Evolutionary conservation across 495 filamentous ascomycete species (phyloP).

Genomic region (Aspergillus saccharolyticus): DNA sequence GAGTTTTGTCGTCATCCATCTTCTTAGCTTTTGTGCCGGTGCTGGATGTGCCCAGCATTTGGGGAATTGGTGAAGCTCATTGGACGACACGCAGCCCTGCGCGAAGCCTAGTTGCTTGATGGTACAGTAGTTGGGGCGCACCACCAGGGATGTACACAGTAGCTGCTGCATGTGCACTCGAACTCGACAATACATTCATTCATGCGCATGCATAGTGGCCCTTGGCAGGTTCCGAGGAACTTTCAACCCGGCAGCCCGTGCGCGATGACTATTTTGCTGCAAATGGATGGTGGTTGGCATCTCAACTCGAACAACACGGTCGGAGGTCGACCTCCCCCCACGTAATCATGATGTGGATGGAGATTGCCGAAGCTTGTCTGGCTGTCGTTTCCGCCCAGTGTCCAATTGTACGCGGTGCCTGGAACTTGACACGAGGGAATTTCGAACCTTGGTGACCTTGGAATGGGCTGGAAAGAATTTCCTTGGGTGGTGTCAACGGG

Average conservation of each 20-base stretch:
- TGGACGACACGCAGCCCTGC: neutral
- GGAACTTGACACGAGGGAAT: neutral
- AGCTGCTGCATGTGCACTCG: neutral
- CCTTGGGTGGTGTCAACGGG: neutral
- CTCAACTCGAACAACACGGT: neutral
- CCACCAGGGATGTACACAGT: slow-evolving; percentile 2
- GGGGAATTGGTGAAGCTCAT: neutral
- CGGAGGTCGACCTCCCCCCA: neutral
- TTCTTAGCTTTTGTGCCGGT: slow-evolving; percentile 1
- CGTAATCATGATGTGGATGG: slow-evolving; percentile 3
- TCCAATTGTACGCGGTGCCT: slow-evolving; percentile 5
- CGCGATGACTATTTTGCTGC: no score
- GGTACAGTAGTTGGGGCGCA: slow-evolving; percentile 1
- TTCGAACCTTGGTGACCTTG: slow-evolving; percentile 2
- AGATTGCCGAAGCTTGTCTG: neutral
- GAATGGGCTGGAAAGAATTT: neutral
- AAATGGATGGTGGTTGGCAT: neutral
- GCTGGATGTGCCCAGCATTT: neutral
- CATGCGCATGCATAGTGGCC: neutral
- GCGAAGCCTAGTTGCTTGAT: neutral
- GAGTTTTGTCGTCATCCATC: neutral
- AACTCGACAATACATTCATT: neutral
- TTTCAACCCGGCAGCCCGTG: neutral
- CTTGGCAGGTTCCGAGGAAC: neutral
- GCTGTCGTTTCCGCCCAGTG: neutral